phyloP scores from a whole-genome alignment of 1,139 yeast genomes.

The Scheffersomyces segobiensis region DNA sequence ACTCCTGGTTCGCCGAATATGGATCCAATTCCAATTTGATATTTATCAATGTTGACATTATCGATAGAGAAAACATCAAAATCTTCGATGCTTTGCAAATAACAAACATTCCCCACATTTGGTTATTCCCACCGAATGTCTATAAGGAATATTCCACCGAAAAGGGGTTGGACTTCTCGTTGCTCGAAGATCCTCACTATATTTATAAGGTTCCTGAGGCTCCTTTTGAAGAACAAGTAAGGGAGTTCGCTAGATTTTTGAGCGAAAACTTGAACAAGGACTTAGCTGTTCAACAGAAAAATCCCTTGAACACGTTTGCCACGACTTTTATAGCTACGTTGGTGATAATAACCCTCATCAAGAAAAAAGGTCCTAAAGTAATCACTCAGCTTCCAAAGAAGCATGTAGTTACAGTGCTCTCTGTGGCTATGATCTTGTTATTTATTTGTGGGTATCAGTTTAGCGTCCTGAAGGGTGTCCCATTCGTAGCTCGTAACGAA shows the following conservation, averaged over 20 bases:
- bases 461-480: constrained; percentile 57
- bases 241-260: constrained; percentile 55
- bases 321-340: constrained; percentile 50
- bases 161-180: constrained; percentile 5
- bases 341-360: constrained; percentile 44
- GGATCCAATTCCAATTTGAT: constrained; percentile 33
- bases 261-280: constrained; percentile 44
- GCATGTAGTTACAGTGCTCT: constrained; percentile 35
- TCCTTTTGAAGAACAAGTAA: constrained; percentile 28
- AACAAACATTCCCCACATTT: constrained; percentile 58
- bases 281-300: constrained; percentile 42
- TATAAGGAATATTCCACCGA: not conserved
- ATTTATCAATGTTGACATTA: constrained; percentile 54
- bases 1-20: constrained; percentile 45
- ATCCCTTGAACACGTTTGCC: constrained; percentile 43
- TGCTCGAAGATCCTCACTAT: constrained; percentile 32
- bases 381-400: constrained; percentile 32
- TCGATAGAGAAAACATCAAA: constrained; percentile 33
- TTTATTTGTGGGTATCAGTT: constrained; percentile 66
- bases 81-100: constrained; percentile 43
- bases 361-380: constrained; percentile 46
- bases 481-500: constrained; percentile 58
- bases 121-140: constrained; percentile 59
- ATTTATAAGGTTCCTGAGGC: constrained; percentile 33
- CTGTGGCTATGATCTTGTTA: constrained; percentile 41